Base-by-base conservation (phyloP, 139 green algal genomes). In the Chlorella vulgaris region DNA sequence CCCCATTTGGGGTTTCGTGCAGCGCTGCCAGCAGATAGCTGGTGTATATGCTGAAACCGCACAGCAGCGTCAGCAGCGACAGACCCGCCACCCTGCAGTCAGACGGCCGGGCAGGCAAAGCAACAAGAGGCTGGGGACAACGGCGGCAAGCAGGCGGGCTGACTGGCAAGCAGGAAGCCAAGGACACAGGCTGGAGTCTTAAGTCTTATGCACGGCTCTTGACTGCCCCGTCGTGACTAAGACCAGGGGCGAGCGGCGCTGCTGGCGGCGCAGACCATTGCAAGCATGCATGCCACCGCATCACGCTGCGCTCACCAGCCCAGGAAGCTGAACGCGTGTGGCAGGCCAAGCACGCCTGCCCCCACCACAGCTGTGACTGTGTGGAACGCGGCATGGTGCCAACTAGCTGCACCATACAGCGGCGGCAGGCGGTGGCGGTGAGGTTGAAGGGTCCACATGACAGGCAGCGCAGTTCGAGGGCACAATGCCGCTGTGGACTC, bases 361-460 rank as follows among this genome's bases (percentile, higher is more conserved):
- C 88, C 87, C 28, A 93, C 87, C 24, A 93, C 88, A 31, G 89
- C 89, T 19, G 76, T 87, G 7, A 93, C 74, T 18, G 82, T 87
- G 68, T 93, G 90, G 53, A 90, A 91, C 33, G 84, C 83, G 7
- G 89, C 89, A 82, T 91, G 86, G 29, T 80, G 87, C 86, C 86
- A 91, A 24, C 60, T 81, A 40, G 81, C 86, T 85, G 73, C 47
- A 74, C 0, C 24, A 65, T 31, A 35, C 35, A 4, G 40, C 29
- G 28, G 10, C 38, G 35, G 51, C 19, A 74, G 67, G 67, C 39
- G 39, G 67, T 24, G 36, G 24, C 39, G n/a, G 63, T 35, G 35
- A 18, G 7, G 33, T 18, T 19, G 63, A 33, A 18, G 0, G 15
- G 35, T 6, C 13, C 13, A 33, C 33, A 21, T 1, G 67, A 58